These are phyloP conservation scores for Nakazawaea holstii DNA, from an alignment of 805 yeast genomes.

Conservation along the genomic window DNA sequence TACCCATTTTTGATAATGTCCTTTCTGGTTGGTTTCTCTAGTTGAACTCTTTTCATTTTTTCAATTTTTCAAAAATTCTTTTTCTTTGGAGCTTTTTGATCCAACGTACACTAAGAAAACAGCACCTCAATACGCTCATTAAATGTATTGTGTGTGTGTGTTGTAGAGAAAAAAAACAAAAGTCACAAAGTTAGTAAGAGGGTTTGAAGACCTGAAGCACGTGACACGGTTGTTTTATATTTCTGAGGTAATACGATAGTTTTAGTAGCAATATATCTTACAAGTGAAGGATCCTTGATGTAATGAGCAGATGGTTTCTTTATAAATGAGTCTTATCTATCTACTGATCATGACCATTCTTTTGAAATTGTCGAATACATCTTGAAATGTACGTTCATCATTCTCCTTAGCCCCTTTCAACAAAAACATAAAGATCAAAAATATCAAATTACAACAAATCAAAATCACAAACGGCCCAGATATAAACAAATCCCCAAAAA, in stretches of 20 bases:
- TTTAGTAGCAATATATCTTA: no score
- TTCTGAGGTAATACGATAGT: no score
- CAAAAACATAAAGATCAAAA: conserved; percentile 24
- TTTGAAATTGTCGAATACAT: conserved; percentile 5
- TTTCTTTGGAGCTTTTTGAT: background rate
- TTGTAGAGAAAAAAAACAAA: no score
- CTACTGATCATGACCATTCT: background rate
- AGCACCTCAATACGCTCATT: background rate
- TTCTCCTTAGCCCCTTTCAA: conserved; percentile 19
- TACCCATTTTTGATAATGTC: conserved; percentile 5
- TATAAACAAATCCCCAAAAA: conserved; percentile 49
- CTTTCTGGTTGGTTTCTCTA: conserved; percentile 1
- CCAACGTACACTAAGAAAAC: conserved; percentile 20
- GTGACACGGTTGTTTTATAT: no score
- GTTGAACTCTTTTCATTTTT: background rate
- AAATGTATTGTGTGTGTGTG: no score
- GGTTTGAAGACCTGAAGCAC: background rate
- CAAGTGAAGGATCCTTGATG: no score
- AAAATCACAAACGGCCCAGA: conserved; percentile 56
- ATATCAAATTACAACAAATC: conserved; percentile 32
- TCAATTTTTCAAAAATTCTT: conserved; percentile 5
- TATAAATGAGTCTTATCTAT: no score
- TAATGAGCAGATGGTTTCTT: no score
- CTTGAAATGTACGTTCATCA: conserved; percentile 13
- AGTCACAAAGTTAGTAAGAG: no score